Evolutionary conservation across 1,139 yeast species (phyloP), one percentile per base, ranked within the genome.

Genomic region (Taiozyma sp.): DNA sequence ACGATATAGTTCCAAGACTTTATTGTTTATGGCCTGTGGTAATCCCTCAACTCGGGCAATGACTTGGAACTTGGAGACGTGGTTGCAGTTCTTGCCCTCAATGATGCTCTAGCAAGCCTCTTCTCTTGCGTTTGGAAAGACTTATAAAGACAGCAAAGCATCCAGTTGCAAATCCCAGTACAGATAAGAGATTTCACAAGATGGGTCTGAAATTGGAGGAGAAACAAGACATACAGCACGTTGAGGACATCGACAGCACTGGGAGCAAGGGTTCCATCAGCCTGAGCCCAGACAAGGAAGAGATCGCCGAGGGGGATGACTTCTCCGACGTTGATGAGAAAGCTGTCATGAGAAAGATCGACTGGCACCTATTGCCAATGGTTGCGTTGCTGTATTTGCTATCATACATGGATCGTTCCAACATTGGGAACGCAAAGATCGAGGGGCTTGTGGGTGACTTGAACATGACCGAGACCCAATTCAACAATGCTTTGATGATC

Each of bases 381-480:
- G 68, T 79, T 41, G 74, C 79, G n/a, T 60, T 75, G 46, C 70
- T 80, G 49, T 81, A 81, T 56, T 70, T 81, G 51, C 67, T 81
- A 53, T 76, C 81, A 55, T 80, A 74, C 59, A 69, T 83, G 53
- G 89, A 83, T 65, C 69, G 86, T 57, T 79, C 80, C 56, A 81
- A 80, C 60, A 79, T 83, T 58, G 85, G 85, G 2, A 76, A 79
- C 60, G 87, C 87, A 0, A 71, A 83, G 56, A 71, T 82, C 29
- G 84, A 81, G 51, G 84, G 84, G 6, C 64, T 83, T 44, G 80
- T 74, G 54, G 70, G 68, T 16, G 87, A 82, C 55, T 65, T 82
- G 50, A 69, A 73, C 2, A 70, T 83, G 51, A 57, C 64, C 4
- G 80, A 80, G 2, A 59, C 66, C 40, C 76, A 82, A 60, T 82